phyloP scores from a whole-genome alignment of 2,329 filamentous ascomycete genomes.

The Blastomyces gilchristii region DNA sequence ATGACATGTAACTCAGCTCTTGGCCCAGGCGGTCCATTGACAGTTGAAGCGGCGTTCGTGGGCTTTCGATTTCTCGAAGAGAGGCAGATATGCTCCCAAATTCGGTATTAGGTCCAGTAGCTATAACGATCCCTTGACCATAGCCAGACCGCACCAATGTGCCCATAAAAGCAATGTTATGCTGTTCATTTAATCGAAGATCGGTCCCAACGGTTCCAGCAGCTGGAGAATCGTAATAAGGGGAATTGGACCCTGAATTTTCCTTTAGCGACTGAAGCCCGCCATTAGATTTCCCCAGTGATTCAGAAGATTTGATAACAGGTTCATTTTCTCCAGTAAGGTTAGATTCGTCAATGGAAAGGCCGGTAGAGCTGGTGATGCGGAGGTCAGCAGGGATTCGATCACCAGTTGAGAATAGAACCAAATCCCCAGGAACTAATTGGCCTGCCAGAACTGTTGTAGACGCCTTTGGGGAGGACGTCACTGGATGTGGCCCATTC shows the following conservation, averaged over 20 bases:
- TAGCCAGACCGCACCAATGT: conserved; percentile 91
- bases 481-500: conserved; percentile 44
- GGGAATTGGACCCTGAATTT: conserved; percentile 36
- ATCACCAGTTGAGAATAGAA: conserved; percentile 90
- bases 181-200: conserved; percentile 60
- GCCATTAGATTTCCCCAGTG: conserved; percentile 35
- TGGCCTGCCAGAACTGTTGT: conserved; percentile 77
- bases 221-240: conserved; percentile 49
- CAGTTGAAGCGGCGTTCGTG: conserved; percentile 81
- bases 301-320: conserved; percentile 64
- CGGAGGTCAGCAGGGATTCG: conserved; percentile 93
- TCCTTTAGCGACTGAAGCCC: conserved; percentile 27
- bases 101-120: conserved; percentile 84
- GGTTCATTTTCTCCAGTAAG: conserved; percentile 94
- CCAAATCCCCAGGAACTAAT: conserved; percentile 83
- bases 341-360: conserved; percentile 94
- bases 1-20: conserved; percentile 93
- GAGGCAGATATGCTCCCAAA: conserved; percentile 95
- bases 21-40: conserved; percentile 98
- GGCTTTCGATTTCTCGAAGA: conserved; percentile 88
- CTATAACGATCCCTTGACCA: conserved; percentile 93
- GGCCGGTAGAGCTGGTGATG: conserved; percentile 78
- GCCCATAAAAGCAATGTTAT: conserved; percentile 97
- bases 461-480: conserved; percentile 61
- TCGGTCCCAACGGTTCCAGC: conserved; percentile 53